These are phyloP conservation scores for Fusarium setosum DNA, from an alignment of 2,329 filamentous ascomycete genomes.

Conservation along the genomic window DNA sequence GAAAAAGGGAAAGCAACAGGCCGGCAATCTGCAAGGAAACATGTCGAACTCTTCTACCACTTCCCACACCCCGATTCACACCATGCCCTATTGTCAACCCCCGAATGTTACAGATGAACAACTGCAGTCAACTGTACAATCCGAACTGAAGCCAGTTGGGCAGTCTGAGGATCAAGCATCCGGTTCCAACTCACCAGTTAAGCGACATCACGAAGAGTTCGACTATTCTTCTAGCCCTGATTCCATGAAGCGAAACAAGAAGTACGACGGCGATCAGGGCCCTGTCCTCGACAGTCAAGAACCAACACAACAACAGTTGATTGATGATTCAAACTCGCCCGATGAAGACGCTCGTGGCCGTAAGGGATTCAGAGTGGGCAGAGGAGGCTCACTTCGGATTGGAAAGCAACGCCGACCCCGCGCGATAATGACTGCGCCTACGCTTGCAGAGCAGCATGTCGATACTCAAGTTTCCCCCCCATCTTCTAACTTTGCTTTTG, in stretches of 20 bases:
- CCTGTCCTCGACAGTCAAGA: not conserved
- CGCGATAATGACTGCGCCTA: conserved; percentile 23
- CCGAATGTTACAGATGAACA: not conserved
- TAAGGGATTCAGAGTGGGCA: conserved; percentile 41
- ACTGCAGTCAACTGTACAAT: not conserved
- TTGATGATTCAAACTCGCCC: conserved; percentile 16
- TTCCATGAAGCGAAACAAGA: conserved; percentile 32
- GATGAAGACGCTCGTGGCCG: conserved; percentile 22
- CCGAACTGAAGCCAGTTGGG: not conserved
- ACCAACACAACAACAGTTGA: not conserved
- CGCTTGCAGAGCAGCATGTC: conserved; percentile 24
- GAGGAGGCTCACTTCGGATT: conserved; percentile 49
- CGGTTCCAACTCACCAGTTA: conserved; percentile 14
- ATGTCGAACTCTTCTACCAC: not conserved
- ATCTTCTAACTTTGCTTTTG: conserved; percentile 28
- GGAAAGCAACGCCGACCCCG: conserved; percentile 44
- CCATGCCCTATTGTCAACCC: not conserved
- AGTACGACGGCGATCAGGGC: not conserved
- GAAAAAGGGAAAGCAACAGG: conserved; percentile 33
- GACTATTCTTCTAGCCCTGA: conserved; percentile 2
- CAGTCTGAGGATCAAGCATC: not conserved
- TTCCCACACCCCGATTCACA: not conserved
- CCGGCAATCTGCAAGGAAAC: conserved; percentile 1
- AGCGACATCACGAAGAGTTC: conserved; percentile 23
- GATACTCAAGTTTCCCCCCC: conserved; percentile 11